These are phyloP conservation scores for Apiotrichum montevideense DNA, from an alignment of 1,284 basidiomycete genomes.

Conservation along the genomic window DNA sequence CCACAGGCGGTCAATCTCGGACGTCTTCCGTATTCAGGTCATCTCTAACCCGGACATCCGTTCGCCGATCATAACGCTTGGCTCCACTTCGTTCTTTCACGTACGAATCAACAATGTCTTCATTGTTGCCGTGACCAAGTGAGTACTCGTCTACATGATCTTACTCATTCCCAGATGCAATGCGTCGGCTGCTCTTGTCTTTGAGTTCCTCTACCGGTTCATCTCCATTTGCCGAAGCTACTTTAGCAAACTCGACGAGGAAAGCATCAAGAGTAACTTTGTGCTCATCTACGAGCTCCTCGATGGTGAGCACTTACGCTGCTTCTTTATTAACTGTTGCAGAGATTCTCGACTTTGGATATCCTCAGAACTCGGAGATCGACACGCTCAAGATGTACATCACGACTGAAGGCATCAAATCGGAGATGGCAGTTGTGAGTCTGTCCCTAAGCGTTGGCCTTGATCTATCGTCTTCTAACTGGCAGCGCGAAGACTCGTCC, in stretches of 20 bases:
- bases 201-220: slow-evolving; percentile 95
- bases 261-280: slow-evolving; percentile 98
- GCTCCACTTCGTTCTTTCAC: slow-evolving; percentile 96
- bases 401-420: slow-evolving; percentile 92
- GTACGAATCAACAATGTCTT: slow-evolving; percentile 92
- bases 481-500: slow-evolving; percentile 79
- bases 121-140: slow-evolving; percentile 92
- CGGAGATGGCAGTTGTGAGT: slow-evolving; percentile 66
- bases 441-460: not conserved
- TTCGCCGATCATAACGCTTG: slow-evolving; percentile 94
- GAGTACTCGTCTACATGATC: slow-evolving; percentile 31
- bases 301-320: slow-evolving; percentile 60
- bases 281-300: slow-evolving; percentile 92
- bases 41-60: slow-evolving; percentile 94
- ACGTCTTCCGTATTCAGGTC: slow-evolving; percentile 96
- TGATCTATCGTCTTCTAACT: not conserved
- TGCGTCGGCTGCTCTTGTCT: slow-evolving; percentile 93
- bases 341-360: slow-evolving; percentile 99
- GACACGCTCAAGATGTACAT: slow-evolving; percentile 98
- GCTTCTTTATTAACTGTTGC: slow-evolving; percentile 1
- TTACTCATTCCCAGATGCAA: slow-evolving; percentile 61
- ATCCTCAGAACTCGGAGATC: slow-evolving; percentile 98
- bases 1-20: slow-evolving; percentile 84
- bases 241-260: slow-evolving; percentile 97
- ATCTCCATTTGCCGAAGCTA: slow-evolving; percentile 88